Conservation (phyloP, 2,329 filamentous ascomycete genomes). For the Plenodomus tracheiphilus region DNA sequence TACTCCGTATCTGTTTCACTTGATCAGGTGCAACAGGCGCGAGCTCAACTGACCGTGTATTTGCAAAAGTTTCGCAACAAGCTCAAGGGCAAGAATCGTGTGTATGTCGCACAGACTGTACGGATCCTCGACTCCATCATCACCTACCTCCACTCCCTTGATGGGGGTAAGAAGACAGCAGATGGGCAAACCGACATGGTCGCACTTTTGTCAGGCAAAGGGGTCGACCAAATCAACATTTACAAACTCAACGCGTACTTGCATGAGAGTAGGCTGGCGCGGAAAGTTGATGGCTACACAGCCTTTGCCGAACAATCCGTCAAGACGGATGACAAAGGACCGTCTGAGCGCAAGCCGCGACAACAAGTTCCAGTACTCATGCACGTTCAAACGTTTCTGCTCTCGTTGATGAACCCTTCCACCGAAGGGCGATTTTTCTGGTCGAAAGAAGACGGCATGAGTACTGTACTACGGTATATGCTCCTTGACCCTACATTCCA, state of each 20-base stretch:
- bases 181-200: constrained; percentile 73
- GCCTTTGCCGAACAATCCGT: constrained; percentile 61
- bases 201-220: constrained; percentile 77
- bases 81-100: constrained; percentile 86
- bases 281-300: constrained; percentile 91
- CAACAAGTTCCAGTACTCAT: constrained; percentile 59
- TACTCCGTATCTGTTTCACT: constrained; percentile 78
- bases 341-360: constrained; percentile 17
- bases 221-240: constrained; percentile 92
- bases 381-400: constrained; percentile 70
- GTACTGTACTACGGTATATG: constrained; percentile 76
- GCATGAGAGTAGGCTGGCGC: constrained; percentile 86
- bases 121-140: constrained; percentile 79
- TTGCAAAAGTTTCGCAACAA: constrained; percentile 85
- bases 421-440: constrained; percentile 65
- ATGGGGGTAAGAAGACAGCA: constrained; percentile 42
- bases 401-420: constrained; percentile 84
- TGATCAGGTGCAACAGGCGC: constrained; percentile 70
- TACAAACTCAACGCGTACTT: constrained; percentile 87
- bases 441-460: constrained; percentile 50
- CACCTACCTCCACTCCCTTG: constrained; percentile 65
- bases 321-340: constrained; percentile 15
- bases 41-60: constrained; percentile 78
- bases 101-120: constrained; percentile 86
- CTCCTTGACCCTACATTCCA: constrained; percentile 89